Evolutionary conservation across 805 yeast genomes (phyloP).

Genomic region (Metschnikowia vanudenii): DNA sequence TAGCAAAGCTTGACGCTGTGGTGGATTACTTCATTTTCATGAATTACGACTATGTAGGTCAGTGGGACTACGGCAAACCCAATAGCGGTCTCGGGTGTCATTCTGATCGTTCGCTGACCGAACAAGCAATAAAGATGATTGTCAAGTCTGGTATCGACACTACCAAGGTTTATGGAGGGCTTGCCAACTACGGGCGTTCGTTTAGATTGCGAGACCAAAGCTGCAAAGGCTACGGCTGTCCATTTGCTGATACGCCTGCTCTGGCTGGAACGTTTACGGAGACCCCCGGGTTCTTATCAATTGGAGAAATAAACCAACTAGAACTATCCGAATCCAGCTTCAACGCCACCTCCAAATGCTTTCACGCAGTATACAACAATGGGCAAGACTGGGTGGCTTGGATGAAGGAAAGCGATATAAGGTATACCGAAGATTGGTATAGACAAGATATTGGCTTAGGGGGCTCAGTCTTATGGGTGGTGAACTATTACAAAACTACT

Average conservation of each 20-base stretch:
- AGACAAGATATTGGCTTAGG: neutral
- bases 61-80: neutral
- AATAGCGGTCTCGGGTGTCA: neutral
- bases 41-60: constrained; percentile 1
- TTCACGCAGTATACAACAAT: neutral
- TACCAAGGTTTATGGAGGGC: constrained; percentile 1
- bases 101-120: neutral
- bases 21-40: constrained; percentile 1
- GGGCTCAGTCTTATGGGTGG: neutral
- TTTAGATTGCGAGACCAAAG: neutral
- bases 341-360: neutral
- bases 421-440: neutral
- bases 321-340: neutral
- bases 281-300: neutral
- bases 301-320: neutral
- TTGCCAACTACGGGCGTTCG: neutral
- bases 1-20: neutral
- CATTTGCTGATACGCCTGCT: neutral
- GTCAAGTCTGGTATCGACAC: neutral
- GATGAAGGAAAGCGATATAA: neutral
- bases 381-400: neutral
- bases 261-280: neutral
- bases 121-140: neutral
- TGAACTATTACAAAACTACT: neutral
- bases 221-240: neutral